Evolutionary conservation across 768 basidiomycete species (phyloP).

Genomic region (Pleurotus platypus): DNA sequence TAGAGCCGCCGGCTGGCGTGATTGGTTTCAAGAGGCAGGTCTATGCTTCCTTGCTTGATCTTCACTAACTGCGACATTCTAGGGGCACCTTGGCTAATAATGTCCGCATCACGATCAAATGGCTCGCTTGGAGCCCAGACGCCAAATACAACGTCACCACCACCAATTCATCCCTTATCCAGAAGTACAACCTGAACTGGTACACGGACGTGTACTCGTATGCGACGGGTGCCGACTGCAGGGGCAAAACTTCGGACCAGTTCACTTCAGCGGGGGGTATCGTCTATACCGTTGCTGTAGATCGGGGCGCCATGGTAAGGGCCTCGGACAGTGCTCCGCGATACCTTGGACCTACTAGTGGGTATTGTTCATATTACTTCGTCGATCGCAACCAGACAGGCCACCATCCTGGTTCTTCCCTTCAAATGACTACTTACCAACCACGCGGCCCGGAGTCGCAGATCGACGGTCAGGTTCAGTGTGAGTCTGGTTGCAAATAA

Average conservation of each 20-base stretch:
- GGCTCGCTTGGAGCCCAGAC: no score
- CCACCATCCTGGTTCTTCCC: neutral
- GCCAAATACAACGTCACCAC: neutral
- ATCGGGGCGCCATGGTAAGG: neutral
- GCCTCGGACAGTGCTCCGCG: neutral
- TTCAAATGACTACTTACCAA: no score
- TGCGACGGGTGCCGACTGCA: no score
- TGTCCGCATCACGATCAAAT: neutral
- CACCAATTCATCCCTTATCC: neutral
- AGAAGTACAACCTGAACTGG: no score
- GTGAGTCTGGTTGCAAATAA: no score
- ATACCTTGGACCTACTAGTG: neutral
- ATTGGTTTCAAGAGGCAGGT: neutral
- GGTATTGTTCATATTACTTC: no score
- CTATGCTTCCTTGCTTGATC: neutral
- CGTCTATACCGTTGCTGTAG: neutral
- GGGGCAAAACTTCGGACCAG: neutral
- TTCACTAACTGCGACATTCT: neutral
- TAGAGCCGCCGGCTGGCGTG: neutral
- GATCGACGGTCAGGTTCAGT: no score
- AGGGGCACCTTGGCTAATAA: neutral
- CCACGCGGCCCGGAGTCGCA: no score
- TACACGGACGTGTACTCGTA: no score
- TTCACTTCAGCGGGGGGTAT: neutral
- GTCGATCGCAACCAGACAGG: neutral